These are phyloP conservation scores for Anaeromyces robustus DNA, from an alignment of 192 early-diverging fungal genomes.

Conservation along the genomic window DNA sequence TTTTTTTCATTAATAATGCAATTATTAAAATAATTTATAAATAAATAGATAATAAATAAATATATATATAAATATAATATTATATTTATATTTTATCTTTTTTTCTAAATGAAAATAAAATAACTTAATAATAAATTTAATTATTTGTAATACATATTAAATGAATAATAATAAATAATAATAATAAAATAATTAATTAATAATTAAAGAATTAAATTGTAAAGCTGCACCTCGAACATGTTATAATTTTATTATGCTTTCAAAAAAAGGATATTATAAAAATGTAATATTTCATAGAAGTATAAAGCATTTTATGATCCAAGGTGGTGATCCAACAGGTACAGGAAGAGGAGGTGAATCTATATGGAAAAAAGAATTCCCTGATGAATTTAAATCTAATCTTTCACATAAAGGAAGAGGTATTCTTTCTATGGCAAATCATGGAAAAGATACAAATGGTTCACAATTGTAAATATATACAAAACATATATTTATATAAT, in stretches of 20 bases:
- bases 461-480: slow-evolving; percentile 39
- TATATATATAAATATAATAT: no score
- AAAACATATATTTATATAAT: neutral
- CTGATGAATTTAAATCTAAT: slow-evolving; percentile 28
- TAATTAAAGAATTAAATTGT: slow-evolving; percentile 15
- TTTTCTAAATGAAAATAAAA: no score
- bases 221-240: slow-evolving; percentile 64
- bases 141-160: no score
- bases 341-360: slow-evolving; percentile 28
- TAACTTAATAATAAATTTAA: no score
- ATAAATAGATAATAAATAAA: no score
- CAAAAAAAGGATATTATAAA: slow-evolving; percentile 76
- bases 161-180: slow-evolving; percentile 46
- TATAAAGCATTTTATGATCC: slow-evolving; percentile 38
- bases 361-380: slow-evolving; percentile 24
- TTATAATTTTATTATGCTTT: slow-evolving; percentile 82
- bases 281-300: slow-evolving; percentile 63
- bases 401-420: slow-evolving; percentile 66
- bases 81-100: no score
- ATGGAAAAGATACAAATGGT: slow-evolving; percentile 76
- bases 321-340: slow-evolving; percentile 37
- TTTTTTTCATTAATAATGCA: no score
- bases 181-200: slow-evolving; percentile 10
- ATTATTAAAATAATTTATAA: slow-evolving; percentile 14
- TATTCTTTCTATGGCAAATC: slow-evolving; percentile 89